Base-by-base conservation (phyloP, 352 stramenopile species). In the Peronosclerospora sorghi region DNA sequence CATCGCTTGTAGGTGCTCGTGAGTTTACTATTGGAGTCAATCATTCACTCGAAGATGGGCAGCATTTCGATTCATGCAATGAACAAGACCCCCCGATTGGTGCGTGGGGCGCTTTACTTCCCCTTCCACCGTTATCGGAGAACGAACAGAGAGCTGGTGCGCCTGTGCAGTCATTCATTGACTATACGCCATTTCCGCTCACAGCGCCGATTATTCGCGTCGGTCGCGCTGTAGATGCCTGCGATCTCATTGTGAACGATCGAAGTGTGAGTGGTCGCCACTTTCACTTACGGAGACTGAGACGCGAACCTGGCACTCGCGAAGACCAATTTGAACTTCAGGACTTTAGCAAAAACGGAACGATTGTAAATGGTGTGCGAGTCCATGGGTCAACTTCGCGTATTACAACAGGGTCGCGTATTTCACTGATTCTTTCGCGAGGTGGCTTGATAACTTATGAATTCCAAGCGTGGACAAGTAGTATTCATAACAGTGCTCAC, bases 311-410 rank as follows among this genome's bases (percentile, higher is more conserved):
- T n/a, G 65, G 82, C 8, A 42, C 30, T 10, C 23, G 42, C 0
- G 74, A 87, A 38, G 73, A 87, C 15, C 76, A 68, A 27, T 91
- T 66, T 34, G 81, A 94, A 44, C 59, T 94, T 13, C 78, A 91
- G 55, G 81, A 94, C 21, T 92, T 91, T 39, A 91, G 78, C 48
- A 94, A 94, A 49, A 94, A 94, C 34, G 81, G 81, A 1, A 94
- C 78, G 0, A 91, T 94, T 18, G 81, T 94, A 1, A 89, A 94
- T 32, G 81, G 81, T n/a, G 77, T 91, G 7, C 68, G 81, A 4
- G 68, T 94, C 8, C 81, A 94, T 45, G 79, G 79, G 24, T 83
- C 78, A 0, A 88, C 65, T 34, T 66, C 86, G 23, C 71, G 69
- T 2, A 62, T 94, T 8, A 74, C 64, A 0, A 56, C 78, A 1